Base-by-base conservation (phyloP, 306 rosid genomes). In the Heteromeles arbutifolia region DNA sequence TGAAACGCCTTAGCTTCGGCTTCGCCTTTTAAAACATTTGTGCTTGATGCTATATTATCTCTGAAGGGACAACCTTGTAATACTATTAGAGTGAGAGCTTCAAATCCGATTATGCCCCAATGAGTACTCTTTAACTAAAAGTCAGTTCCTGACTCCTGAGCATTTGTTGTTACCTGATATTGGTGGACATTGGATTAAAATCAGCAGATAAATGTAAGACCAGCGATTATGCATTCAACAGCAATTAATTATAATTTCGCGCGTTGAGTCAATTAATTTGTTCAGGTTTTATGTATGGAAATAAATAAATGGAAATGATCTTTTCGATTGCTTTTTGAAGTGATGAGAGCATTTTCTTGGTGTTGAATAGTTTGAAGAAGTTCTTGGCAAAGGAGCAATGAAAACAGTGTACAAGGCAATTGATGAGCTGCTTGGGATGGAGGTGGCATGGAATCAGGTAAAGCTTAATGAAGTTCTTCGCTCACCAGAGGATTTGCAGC, bases 401-500 rank as follows among this genome's bases (percentile, higher is more conserved):
- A 93, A 93, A 67, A 89, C 88, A 29, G 98, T 93, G 80, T 93
- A 90, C 85, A 88, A 84, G 86, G 98, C 98, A 73, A 88, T 93
- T 67, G 98, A 93, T 73, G 92, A 84, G 84, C 80, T 86, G 68
- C 89, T 89, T 70, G 98, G 98, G 67, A 83, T 89, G 76, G 98
- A 93, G 81, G 97, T 90, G 69, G 98, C 98, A 22, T 93, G 98
- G 98, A 93, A 85, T 78, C 98, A 89, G 64, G 95, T 90, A 68
- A 87, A 76, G 70, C 89, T 93, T 74, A 89, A 81, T 0, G 88
- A 89, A 58, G 95, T 90, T 21, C 91, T 93, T 72, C 82, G 86
- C 53, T 80, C 87, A 10, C 93, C 90, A 2, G 97, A 88, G 4
- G 96, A 93, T 86, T 80, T 93, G 84, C 88, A 93, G 84, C 82